Percentiles rank a stretch among this genome's conserved stretches.
Conservation (phyloP, 2,329 filamentous ascomycete species). For the Daldinia eschscholtzii region DNA sequence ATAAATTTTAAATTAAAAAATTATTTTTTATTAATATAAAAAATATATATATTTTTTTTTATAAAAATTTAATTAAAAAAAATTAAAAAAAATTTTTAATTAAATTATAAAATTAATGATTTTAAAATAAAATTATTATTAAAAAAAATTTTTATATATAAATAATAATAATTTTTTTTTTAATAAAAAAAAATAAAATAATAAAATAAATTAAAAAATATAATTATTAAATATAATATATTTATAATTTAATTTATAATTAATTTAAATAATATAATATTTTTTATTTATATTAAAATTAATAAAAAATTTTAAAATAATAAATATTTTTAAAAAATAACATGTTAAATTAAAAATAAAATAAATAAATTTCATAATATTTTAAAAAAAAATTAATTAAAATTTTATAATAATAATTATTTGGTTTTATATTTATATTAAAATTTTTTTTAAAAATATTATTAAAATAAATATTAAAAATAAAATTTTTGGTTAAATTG, state of each 20-base stretch:
- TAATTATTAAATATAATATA: not conserved
- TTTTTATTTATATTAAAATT: not conserved
- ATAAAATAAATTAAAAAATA: not conserved
- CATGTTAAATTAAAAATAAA: no score
- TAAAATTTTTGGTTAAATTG: not conserved
- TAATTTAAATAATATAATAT: not conserved
- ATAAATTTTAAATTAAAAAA: not conserved
- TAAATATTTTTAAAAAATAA: not conserved
- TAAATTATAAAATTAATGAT: not conserved
- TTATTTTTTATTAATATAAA: not conserved
- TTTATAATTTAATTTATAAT: not conserved
- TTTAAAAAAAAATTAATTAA: constrained; percentile 4
- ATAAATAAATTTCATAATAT: no score
- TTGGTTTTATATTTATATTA: not conserved
- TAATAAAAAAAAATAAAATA: not conserved
- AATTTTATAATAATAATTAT: not conserved
- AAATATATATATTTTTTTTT: not conserved
- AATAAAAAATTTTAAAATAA: not conserved
- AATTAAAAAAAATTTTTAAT: no score
- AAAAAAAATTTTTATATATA: not conserved
- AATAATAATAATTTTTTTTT: not conserved
- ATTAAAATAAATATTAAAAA: not conserved
- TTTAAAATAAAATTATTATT: not conserved
- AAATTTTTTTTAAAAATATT: constrained; percentile 1
- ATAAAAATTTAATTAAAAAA: not conserved